phyloP scores from a whole-genome alignment of 2,329 filamentous ascomycete genomes.

The Clonostachys chloroleuca region DNA sequence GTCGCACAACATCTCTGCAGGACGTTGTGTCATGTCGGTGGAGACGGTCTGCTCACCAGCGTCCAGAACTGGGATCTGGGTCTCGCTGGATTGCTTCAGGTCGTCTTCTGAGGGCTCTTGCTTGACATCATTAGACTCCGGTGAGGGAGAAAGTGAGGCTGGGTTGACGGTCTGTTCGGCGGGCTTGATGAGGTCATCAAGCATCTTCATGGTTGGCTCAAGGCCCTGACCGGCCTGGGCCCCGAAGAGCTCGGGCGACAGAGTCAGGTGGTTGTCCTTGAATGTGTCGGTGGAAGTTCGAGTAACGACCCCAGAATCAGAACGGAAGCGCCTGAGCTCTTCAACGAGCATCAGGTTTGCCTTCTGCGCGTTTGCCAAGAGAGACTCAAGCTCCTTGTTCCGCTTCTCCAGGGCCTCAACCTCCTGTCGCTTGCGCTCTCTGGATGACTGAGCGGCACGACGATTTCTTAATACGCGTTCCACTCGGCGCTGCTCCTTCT shows the following conservation, averaged over 20 bases:
- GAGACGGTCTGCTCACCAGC: constrained; percentile 32
- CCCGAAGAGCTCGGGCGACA: constrained; percentile 56
- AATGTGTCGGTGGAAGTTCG: constrained; percentile 8
- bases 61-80: constrained; percentile 14
- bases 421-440: constrained; percentile 85
- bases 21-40: constrained; percentile 99
- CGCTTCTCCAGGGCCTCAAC: constrained; percentile 80
- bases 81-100: constrained; percentile 12
- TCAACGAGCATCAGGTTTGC: constrained; percentile 41
- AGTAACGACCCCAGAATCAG: constrained; percentile 33
- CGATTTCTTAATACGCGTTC: constrained; percentile 96
- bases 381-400: constrained; percentile 65
- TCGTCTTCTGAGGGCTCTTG: background rate
- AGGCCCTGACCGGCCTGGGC: constrained; percentile 32
- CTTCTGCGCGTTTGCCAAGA: constrained; percentile 56
- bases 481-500: constrained; percentile 96
- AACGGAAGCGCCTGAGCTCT: constrained; percentile 43
- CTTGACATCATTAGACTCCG: constrained; percentile 23
- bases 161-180: constrained; percentile 48
- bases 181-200: constrained; percentile 36
- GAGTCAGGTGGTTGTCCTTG: constrained; percentile 44
- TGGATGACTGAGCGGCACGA: constrained; percentile 91
- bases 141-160: constrained; percentile 53
- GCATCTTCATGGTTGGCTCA: constrained; percentile 17
- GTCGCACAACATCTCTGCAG: constrained; percentile 99